These are phyloP conservation scores for Pythium brachiatum DNA, from an alignment of 352 stramenopile species.

Conservation along the genomic window DNA sequence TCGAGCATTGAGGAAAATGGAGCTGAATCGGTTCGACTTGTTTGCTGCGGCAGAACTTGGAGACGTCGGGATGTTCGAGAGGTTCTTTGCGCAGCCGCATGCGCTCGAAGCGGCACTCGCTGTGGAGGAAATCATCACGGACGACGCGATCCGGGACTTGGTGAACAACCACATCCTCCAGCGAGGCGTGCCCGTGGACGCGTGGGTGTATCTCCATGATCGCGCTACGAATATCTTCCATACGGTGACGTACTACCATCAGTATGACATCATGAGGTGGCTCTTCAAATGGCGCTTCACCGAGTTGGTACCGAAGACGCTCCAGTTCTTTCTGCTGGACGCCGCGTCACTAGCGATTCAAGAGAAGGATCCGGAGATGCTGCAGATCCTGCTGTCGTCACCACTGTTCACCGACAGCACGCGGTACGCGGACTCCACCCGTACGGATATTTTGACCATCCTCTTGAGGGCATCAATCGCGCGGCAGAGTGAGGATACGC, in stretches of 20 bases:
- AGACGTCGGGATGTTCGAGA: conserved; percentile 6
- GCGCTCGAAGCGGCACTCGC: neutral
- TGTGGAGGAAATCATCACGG: neutral
- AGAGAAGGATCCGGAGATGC: neutral
- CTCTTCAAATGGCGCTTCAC: neutral
- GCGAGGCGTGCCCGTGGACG: neutral
- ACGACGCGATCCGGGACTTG: conserved; percentile 1
- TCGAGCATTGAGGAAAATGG: neutral
- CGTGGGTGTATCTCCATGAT: conserved; percentile 1
- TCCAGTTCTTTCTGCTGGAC: neutral
- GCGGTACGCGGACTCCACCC: neutral
- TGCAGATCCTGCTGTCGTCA: conserved; percentile 11
- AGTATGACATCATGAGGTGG: neutral
- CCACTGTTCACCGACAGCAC: neutral
- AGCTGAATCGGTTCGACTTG: neutral
- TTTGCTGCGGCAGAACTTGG: conserved; percentile 9
- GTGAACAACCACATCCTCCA: neutral
- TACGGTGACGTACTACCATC: neutral
- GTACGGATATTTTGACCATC: neutral
- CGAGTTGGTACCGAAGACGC: neutral
- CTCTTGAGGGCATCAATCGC: neutral
- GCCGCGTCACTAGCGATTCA: neutral
- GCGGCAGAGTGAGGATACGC: neutral
- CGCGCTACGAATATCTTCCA: neutral
- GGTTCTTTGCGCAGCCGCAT: conserved; percentile 5